phyloP scores from a whole-genome alignment of 495 filamentous ascomycete genomes.

The Elasticomyces elasticus region DNA sequence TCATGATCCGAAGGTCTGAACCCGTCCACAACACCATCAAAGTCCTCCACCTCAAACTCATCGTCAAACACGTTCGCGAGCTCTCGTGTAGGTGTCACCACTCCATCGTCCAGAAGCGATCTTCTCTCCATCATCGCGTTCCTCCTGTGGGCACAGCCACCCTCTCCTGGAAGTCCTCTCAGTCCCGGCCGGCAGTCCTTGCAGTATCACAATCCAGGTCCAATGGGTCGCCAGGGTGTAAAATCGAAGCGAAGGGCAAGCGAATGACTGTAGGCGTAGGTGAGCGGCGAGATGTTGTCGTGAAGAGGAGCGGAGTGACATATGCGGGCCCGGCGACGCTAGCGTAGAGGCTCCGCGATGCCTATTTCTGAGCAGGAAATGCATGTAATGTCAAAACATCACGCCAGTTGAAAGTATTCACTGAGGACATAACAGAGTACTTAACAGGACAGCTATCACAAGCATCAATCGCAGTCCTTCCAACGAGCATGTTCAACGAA shows the following conservation, averaged over 20 bases:
- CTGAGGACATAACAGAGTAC: too few relatives aligned
- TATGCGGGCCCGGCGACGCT: too few relatives aligned
- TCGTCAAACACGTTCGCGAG: conserved; percentile 35
- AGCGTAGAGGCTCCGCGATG: too few relatives aligned
- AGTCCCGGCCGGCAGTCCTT: too few relatives aligned
- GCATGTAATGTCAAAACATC: too few relatives aligned
- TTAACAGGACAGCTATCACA: too few relatives aligned
- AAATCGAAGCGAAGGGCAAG: background rate
- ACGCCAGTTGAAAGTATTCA: too few relatives aligned
- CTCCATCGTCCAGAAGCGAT: conserved; percentile 15
- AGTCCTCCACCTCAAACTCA: conserved; percentile 29
- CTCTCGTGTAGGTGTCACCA: conserved; percentile 14
- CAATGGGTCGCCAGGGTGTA: background rate
- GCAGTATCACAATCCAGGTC: background rate
- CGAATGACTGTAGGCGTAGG: background rate
- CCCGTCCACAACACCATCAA: conserved; percentile 28
- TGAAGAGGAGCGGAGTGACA: background rate
- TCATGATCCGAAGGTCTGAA: conserved; percentile 22
- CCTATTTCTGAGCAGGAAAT: too few relatives aligned
- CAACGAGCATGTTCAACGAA: too few relatives aligned
- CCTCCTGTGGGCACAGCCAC: conserved; percentile 11
- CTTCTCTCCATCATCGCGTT: conserved; percentile 8
- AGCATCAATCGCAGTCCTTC: too few relatives aligned
- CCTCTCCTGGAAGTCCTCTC: background rate
- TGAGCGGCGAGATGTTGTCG: background rate